phyloP scores from a whole-genome alignment of 1,284 basidiomycete species.

The Tilletia walkeri region DNA sequence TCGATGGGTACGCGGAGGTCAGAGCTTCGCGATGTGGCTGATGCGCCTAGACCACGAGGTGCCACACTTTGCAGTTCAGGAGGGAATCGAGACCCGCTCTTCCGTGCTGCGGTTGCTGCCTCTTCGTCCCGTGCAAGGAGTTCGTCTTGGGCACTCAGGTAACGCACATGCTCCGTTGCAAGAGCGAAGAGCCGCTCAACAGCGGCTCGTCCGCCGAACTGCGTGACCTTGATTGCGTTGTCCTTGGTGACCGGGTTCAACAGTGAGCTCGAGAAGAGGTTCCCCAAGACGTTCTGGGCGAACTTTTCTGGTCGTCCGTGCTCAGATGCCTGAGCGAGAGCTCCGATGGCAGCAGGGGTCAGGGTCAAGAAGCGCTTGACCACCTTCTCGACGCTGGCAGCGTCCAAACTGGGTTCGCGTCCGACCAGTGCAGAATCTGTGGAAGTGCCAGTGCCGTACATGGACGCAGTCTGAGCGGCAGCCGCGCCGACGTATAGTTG shows the following conservation, averaged over 20 bases:
- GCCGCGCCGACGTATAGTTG: slow-evolving; percentile 7
- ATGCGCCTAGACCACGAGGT: neutral
- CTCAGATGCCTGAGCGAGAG: neutral
- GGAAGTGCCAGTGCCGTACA: neutral
- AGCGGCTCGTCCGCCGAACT: slow-evolving; percentile 42
- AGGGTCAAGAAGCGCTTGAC: slow-evolving; percentile 5
- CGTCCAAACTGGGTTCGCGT: slow-evolving; percentile 7
- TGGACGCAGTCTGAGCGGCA: neutral
- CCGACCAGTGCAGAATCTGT: neutral
- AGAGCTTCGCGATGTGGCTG: neutral
- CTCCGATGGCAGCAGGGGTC: neutral
- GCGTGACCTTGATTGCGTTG: slow-evolving; percentile 45
- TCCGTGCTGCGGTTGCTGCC: neutral
- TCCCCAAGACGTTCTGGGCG: slow-evolving; percentile 22
- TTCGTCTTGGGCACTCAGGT: slow-evolving; percentile 8
- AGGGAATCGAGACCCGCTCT: neutral
- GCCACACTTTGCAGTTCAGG: neutral
- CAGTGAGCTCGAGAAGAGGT: slow-evolving; percentile 33
- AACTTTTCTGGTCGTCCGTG: neutral
- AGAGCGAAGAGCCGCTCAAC: slow-evolving; percentile 28
- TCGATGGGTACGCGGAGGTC: neutral
- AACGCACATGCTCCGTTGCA: slow-evolving; percentile 1
- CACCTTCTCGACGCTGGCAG: neutral
- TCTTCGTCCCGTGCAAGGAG: neutral
- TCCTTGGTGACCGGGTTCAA: slow-evolving; percentile 41